Conservation (phyloP, 306 rosid genomes). For the Rosa chinensis region DNA sequence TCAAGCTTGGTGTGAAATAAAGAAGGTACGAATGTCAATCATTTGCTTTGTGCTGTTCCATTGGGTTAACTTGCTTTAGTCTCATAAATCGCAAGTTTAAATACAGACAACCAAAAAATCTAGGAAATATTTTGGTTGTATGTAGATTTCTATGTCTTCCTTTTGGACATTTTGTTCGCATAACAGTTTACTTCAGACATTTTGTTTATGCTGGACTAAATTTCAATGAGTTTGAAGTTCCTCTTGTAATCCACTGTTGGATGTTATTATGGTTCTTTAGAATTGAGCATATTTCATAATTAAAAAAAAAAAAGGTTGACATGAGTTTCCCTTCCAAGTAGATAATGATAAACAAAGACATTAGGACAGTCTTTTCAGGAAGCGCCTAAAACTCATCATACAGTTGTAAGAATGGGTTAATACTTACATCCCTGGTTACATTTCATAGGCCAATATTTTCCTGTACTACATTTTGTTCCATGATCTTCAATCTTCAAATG, state of each 20-base stretch:
- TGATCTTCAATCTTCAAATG: neutral
- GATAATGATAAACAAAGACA: neutral
- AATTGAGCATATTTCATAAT: neutral
- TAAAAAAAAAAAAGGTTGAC: neutral
- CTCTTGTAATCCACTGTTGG: neutral
- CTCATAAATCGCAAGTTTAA: neutral
- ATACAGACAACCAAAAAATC: neutral
- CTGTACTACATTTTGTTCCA: too few species aligned
- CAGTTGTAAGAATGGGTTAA: neutral
- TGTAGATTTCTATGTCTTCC: neutral
- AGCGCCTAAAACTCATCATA: neutral
- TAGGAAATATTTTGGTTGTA: neutral
- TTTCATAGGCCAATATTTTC: too few species aligned
- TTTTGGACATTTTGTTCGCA: neutral
- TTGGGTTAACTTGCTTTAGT: neutral
- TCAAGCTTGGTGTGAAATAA: constrained; percentile 40
- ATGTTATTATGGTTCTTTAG: too few species aligned
- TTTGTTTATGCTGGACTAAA: neutral
- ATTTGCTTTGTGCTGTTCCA: neutral
- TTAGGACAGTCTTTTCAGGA: neutral
- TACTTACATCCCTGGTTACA: neutral
- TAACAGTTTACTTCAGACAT: neutral
- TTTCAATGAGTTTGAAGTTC: neutral
- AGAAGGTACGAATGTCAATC: constrained; percentile 28
- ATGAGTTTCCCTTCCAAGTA: neutral